phyloP scores from a whole-genome alignment of 2,329 filamentous ascomycete genomes.

The Cladobotryum protrusum region DNA sequence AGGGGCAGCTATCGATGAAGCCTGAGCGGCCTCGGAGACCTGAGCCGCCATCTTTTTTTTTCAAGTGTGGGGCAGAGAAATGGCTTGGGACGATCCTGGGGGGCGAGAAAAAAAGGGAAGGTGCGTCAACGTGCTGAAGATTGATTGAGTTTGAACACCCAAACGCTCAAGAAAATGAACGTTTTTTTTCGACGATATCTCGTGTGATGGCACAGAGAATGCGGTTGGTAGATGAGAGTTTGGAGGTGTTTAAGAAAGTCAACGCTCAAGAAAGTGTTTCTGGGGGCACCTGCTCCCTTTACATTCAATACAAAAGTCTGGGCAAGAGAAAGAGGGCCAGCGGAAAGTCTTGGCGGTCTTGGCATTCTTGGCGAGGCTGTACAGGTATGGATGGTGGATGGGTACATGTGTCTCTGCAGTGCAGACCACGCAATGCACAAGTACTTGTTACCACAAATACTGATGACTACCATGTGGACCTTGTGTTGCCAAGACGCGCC shows the following conservation, averaged over 20 bases:
- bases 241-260: constrained; percentile 11
- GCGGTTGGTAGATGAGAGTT: neutral
- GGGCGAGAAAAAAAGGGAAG: constrained; percentile 6
- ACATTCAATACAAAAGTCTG: constrained; percentile 28
- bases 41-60: constrained; percentile 28
- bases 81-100: constrained; percentile 4
- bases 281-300: constrained; percentile 27
- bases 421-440: neutral
- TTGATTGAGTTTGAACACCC: neutral
- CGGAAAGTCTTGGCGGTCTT: constrained; percentile 33
- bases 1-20: constrained; percentile 13
- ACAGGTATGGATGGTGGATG: neutral
- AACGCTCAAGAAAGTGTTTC: constrained; percentile 2
- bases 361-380: constrained; percentile 19
- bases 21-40: constrained; percentile 19
- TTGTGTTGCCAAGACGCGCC: constrained; percentile 30
- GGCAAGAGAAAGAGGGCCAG: constrained; percentile 30
- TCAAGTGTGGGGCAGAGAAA: constrained; percentile 7
- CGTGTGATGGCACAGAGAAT: neutral
- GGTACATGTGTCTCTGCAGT: constrained; percentile 3
- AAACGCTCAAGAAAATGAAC: constrained; percentile 11
- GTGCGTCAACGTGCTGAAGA: no score
- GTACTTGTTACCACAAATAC: neutral
- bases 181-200: neutral
- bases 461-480: neutral